phyloP scores from a whole-genome alignment of 768 basidiomycete species.

The Chalciporus pseudorubinellus region DNA sequence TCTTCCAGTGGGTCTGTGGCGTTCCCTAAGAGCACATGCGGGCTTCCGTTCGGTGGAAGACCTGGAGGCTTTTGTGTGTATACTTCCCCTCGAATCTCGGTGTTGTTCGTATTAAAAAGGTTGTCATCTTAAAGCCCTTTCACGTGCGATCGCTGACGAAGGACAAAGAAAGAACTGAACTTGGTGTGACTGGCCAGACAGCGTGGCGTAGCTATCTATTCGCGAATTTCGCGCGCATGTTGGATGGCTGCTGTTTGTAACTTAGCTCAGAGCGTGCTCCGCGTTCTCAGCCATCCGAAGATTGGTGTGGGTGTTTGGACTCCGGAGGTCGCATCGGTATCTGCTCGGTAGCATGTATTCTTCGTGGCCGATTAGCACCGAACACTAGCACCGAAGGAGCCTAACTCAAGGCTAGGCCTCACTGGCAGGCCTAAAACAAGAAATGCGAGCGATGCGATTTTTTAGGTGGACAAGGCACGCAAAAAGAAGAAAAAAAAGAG shows the following conservation, averaged over 20 bases:
- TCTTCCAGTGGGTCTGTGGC: constrained; percentile 11
- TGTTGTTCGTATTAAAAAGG: constrained; percentile 19
- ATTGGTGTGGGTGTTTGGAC: background rate
- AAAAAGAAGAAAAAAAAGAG: constrained; percentile 14
- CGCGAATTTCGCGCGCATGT: background rate
- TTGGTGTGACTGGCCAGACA: background rate
- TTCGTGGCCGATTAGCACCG: constrained; percentile 5
- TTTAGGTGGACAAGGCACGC: constrained; percentile 21
- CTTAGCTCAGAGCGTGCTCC: constrained; percentile 26
- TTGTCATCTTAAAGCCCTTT: constrained; percentile 15
- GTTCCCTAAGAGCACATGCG: constrained; percentile 10
- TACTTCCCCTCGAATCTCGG: background rate
- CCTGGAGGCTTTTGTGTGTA: background rate
- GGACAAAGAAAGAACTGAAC: constrained; percentile 7
- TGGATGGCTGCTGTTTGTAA: background rate
- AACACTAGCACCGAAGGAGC: background rate
- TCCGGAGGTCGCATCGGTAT: constrained; percentile 1
- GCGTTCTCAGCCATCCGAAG: constrained; percentile 12
- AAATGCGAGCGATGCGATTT: background rate
- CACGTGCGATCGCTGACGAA: constrained; percentile 12
- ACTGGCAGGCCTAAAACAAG: constrained; percentile 5
- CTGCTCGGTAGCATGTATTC: constrained; percentile 3
- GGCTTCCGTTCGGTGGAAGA: background rate
- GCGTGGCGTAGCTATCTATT: background rate
- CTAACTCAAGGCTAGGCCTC: constrained; percentile 3